These are phyloP conservation scores for Colletotrichum tropicicola DNA, from an alignment of 2,329 filamentous ascomycete genomes.

Conservation along the genomic window DNA sequence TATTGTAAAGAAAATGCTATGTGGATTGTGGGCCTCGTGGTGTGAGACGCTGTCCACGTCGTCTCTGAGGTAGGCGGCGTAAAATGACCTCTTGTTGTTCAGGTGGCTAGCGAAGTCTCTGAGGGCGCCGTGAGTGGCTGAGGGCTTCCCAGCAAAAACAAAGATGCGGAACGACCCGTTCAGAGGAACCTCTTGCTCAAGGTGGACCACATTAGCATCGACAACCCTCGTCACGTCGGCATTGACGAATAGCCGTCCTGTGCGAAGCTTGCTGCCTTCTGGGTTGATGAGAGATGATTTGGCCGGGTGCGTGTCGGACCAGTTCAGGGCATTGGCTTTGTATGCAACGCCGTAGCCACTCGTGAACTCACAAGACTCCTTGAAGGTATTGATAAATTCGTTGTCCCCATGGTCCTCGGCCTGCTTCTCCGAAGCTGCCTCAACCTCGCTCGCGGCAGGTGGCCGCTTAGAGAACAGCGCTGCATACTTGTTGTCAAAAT, in stretches of 20 bases:
- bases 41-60: constrained; percentile 73
- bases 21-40: constrained; percentile 86
- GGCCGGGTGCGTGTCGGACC: constrained; percentile 77
- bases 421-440: constrained; percentile 63
- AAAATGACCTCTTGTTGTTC: constrained; percentile 75
- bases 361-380: constrained; percentile 90
- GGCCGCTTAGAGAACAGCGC: constrained; percentile 86
- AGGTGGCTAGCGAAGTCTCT: constrained; percentile 75
- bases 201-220: constrained; percentile 88
- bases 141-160: constrained; percentile 79
- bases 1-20: constrained; percentile 83
- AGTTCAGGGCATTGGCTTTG: constrained; percentile 84
- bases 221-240: constrained; percentile 86
- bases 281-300: constrained; percentile 76
- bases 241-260: constrained; percentile 80
- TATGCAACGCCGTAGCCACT: constrained; percentile 92
- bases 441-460: constrained; percentile 77
- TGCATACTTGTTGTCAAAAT: constrained; percentile 90
- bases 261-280: constrained; percentile 69
- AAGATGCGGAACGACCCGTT: constrained; percentile 91
- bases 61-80: constrained; percentile 68
- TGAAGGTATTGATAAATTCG: constrained; percentile 89
- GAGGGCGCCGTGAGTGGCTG: constrained; percentile 69
- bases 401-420: constrained; percentile 64
- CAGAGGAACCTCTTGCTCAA: constrained; percentile 88